phyloP scores from a whole-genome alignment of 345 rosid genomes.

The Draba incana region DNA sequence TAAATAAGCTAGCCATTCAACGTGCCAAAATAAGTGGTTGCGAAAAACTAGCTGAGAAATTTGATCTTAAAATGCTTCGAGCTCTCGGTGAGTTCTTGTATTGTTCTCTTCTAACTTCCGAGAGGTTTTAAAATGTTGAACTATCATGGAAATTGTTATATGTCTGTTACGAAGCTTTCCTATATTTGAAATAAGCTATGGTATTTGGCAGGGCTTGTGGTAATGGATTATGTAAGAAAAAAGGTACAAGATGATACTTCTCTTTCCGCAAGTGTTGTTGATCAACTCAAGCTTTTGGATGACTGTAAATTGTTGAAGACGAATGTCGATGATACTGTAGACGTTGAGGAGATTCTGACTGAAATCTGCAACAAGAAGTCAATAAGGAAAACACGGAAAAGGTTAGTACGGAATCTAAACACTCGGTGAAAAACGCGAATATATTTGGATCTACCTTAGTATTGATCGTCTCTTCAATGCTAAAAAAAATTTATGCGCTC shows the following conservation, averaged over 20 bases:
- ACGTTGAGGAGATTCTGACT: constrained; percentile 32
- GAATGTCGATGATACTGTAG: constrained; percentile 21
- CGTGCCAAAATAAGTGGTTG: constrained; percentile 59
- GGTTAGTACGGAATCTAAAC: constrained; percentile 26
- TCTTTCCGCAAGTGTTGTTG: constrained; percentile 24
- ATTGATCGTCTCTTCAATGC: background rate
- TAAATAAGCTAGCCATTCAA: constrained; percentile 58
- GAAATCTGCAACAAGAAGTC: constrained; percentile 14
- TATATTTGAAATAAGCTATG: background rate
- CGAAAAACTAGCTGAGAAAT: constrained; percentile 54
- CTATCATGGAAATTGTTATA: background rate
- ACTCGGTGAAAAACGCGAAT: background rate
- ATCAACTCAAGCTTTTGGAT: constrained; percentile 27
- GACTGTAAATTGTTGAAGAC: constrained; percentile 26
- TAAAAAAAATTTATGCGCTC: background rate
- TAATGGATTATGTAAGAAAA: constrained; percentile 33
- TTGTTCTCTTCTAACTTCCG: background rate
- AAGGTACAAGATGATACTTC: constrained; percentile 29
- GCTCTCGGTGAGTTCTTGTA: constrained; percentile 53
- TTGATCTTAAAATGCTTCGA: constrained; percentile 73
- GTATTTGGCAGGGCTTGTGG: constrained; percentile 34
- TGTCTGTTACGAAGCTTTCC: background rate
- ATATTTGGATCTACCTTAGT: background rate
- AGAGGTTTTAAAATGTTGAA: background rate
- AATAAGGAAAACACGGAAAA: constrained; percentile 31